Evolutionary conservation across 208 protist genomes (phyloP), one percentile per base, ranked within the genome.

Genomic region (Wallacemonas sp.): DNA sequence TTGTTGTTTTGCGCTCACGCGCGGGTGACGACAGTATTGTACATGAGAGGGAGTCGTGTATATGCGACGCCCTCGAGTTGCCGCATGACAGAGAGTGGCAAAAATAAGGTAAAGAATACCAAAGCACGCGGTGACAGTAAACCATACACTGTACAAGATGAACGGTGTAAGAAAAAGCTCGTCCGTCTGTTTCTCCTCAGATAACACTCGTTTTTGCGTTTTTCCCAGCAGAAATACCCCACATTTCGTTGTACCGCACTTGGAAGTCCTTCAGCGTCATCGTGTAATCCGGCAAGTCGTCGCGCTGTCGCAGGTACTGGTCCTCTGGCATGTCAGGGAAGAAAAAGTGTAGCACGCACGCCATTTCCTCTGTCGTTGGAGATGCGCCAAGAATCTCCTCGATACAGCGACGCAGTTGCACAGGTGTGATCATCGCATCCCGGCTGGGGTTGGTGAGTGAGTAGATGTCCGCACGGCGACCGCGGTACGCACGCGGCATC

Each of bases 351-450:
- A 95, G 52, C 10, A 96, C 58, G 39, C 62, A 78, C 17, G 68
- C 68, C 75, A 97, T 84, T 69, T 97, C 83, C 10, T 76, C 71
- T n/a, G 73, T 50, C 1, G 80, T 69, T 5, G 80, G 73, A 9
- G 64, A 66, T 21, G 83, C 75, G 3, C 85, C 81, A 19, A 97
- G 74, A 4, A 93, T 74, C 63, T 95, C 87, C 61, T 86, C 81
- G 39, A 94, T 73, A 59, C 90, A 95, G 41, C 88, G 85, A 26
- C 88, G 87, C 48, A 97, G 73, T 65, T 97, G 89, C 60, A 94
- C 82, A 6, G 87, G 89, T 0, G 88, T 93, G 45, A 97, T 80
- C 65, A 81, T 57, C 33, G 89, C 78, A 59, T 97, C 93, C 36
- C 78, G 74, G 19, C 80, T 65, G 10, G 81, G 80, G 65, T 95